A percentile compares a stretch with the other conserved stretches of the same genome.
Conservation (phyloP, 1,139 yeast genomes). For the Pichia sp. region DNA sequence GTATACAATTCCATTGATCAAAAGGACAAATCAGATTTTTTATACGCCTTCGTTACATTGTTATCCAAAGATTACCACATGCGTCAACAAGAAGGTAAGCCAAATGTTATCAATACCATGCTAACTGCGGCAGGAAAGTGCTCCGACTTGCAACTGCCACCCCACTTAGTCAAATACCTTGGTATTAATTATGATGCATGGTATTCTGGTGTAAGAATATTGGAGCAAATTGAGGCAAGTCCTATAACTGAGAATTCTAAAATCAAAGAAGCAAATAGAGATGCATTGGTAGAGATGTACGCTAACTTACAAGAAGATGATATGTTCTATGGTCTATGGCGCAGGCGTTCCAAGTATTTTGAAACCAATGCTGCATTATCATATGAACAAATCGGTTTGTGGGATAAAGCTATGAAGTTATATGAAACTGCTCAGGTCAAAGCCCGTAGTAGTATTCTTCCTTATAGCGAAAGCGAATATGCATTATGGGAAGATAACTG, state of each 20-base stretch:
- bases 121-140: slow-evolving; percentile 77
- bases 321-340: slow-evolving; percentile 97
- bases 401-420: slow-evolving; percentile 91
- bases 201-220: slow-evolving; percentile 79
- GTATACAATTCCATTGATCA: slow-evolving; percentile 70
- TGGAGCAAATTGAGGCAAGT: slow-evolving; percentile 63
- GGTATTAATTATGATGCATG: slow-evolving; percentile 88
- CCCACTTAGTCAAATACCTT: slow-evolving; percentile 84
- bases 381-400: slow-evolving; percentile 89
- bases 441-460: slow-evolving; percentile 92
- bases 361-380: slow-evolving; percentile 92
- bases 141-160: slow-evolving; percentile 78
- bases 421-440: slow-evolving; percentile 98
- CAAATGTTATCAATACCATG: slow-evolving; percentile 82
- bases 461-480: slow-evolving; percentile 93
- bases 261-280: slow-evolving; percentile 81
- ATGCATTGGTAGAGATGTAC: slow-evolving; percentile 85
- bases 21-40: slow-evolving; percentile 78
- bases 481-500: slow-evolving; percentile 98
- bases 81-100: slow-evolving; percentile 80
- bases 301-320: slow-evolving; percentile 90
- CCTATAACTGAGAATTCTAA: slow-evolving; percentile 55
- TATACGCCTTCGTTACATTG: slow-evolving; percentile 71
- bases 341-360: slow-evolving; percentile 87
- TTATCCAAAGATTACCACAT: slow-evolving; percentile 88